phyloP scores from a whole-genome alignment of 2,329 filamentous ascomycete genomes.

The Neoscytalidium dimidiatum region DNA sequence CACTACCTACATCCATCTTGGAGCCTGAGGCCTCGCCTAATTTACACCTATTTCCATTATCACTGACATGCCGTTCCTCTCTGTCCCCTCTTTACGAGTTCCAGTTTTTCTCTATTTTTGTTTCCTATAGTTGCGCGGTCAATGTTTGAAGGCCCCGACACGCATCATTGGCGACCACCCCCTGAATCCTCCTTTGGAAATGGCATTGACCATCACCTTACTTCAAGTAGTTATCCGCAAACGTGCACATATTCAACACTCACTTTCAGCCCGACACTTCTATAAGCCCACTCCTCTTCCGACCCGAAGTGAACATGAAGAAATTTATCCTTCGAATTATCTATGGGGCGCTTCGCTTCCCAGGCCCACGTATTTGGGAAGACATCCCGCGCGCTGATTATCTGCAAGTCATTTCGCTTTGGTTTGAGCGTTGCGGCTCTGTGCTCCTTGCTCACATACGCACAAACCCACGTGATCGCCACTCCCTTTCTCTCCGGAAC shows the following conservation, averaged over 20 bases:
- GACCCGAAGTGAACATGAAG: background rate
- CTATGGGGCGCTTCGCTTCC: too few species aligned
- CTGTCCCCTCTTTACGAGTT: background rate
- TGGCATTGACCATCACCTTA: background rate
- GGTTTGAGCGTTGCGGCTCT: background rate
- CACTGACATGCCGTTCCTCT: background rate
- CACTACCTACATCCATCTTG: background rate
- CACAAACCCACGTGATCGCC: background rate
- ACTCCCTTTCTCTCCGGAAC: background rate
- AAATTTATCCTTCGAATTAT: too few species aligned
- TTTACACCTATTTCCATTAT: background rate
- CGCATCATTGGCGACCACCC: background rate
- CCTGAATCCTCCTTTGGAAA: constrained; percentile 3
- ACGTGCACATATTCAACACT: background rate
- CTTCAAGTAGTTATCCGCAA: background rate
- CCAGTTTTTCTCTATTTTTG: background rate
- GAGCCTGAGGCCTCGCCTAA: background rate
- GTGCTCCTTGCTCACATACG: background rate
- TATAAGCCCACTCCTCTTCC: background rate
- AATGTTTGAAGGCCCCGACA: background rate
- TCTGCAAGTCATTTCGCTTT: constrained; percentile 10
- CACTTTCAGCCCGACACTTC: background rate
- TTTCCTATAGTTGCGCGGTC: background rate
- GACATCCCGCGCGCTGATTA: background rate
- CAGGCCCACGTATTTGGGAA: background rate